A percentile compares a stretch with the other conserved stretches of the same genome.
Conservation (phyloP, 768 basidiomycete genomes). For the Paxillus rubicundulus region DNA sequence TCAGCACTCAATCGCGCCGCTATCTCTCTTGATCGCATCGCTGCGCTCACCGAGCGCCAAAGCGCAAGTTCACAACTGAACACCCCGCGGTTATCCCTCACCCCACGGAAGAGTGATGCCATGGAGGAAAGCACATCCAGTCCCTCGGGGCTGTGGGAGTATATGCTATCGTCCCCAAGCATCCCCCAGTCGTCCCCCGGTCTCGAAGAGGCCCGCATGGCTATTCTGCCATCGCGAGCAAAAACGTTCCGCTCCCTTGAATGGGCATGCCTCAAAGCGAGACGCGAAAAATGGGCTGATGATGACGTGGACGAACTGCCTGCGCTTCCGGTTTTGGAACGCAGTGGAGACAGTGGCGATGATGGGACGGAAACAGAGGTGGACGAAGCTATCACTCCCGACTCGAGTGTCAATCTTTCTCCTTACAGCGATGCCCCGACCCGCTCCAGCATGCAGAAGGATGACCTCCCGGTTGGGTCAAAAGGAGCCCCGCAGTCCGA, state of each 20-base stretch:
- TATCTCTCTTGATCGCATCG: constrained; percentile 32
- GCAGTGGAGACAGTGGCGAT: constrained; percentile 6
- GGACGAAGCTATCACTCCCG: constrained; percentile 18
- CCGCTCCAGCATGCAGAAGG: neutral
- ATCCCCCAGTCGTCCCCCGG: constrained; percentile 18
- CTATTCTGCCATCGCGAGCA: constrained; percentile 27
- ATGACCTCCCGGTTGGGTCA: neutral
- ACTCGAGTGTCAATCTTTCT: constrained; percentile 10
- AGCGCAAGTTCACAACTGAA: constrained; percentile 11
- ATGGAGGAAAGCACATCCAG: constrained; percentile 6
- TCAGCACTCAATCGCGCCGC: constrained; percentile 22
- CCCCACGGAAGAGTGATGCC: constrained; percentile 25
- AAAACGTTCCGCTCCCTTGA: constrained; percentile 59
- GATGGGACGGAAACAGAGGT: constrained; percentile 12
- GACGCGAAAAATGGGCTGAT: constrained; percentile 28
- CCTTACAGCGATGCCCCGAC: constrained; percentile 1
- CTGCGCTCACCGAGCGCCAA: constrained; percentile 30
- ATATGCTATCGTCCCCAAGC: constrained; percentile 30
- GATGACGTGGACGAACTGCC: constrained; percentile 15
- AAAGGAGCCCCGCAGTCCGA: constrained; percentile 20
- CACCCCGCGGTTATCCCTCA: constrained; percentile 18
- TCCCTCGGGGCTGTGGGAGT: constrained; percentile 26
- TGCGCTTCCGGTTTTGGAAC: constrained; percentile 9
- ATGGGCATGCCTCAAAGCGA: constrained; percentile 65
- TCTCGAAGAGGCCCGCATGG: constrained; percentile 26